Base-by-base conservation (phyloP, 805 yeast genomes). In the Isabelozyma heimii region DNA sequence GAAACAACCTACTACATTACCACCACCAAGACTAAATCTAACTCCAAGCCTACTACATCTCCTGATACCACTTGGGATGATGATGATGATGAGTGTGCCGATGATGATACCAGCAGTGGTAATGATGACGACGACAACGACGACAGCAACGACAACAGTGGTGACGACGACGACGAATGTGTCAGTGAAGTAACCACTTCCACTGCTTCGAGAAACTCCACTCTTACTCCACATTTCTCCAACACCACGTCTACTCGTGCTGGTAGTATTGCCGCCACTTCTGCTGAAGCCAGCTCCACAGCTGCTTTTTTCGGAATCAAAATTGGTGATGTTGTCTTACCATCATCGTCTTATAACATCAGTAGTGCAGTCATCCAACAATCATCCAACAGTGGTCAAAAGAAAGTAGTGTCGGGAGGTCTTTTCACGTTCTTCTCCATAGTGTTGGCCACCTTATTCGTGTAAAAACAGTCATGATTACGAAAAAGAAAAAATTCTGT, bases 91-190 rank as follows among this genome's bases (percentile, higher is more conserved):
- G 46, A 42, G 17, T 47, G 46, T 43, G 49, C 4, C 1, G 43
- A 17, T 26, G 43, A 26, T 40, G 27, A 17, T 17, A 12, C 13
- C 5, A 20, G 38, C 9, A 46, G 46, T 14, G 38, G 37, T 13
- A 52, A 50, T 40, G 52, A 51, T 33, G 54, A 42, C 38, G 48
- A 45, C 6, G 43, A 33, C 30, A 49, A 49, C 20, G 43, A 42
- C 40, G 49, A 49, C 47, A 51, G 50, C 48, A 52, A 49, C 17
- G 33, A 9, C 16, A 48, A 27, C n/a, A 49, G 44, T 44, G 55
- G 46, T 17, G 59, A 55, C 37, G 50, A 53, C 47, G 62, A 54
- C 28, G 47, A 47, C n/a, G 52, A 54, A 43, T 53, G 58, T 49
- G 54, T 44, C 24, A 51, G 49, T 24, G 42, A 16, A 14, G 12